These are phyloP conservation scores for Leishmania turanica DNA, from an alignment of 208 protist species.

Conservation along the genomic window DNA sequence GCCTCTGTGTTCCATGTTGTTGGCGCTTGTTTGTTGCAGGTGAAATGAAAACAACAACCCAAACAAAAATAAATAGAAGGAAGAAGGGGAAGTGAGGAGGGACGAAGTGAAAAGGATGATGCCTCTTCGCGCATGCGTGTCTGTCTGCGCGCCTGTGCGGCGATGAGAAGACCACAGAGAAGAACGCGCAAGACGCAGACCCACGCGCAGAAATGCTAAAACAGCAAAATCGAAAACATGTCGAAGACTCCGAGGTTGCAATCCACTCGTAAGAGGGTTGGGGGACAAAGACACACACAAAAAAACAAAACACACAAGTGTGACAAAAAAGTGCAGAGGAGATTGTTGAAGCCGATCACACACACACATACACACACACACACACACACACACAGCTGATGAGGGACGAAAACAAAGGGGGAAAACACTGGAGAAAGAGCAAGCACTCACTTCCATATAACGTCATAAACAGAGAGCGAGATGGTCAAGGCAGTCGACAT, in stretches of 20 bases:
- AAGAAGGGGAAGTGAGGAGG: not conserved
- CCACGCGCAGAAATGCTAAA: not conserved
- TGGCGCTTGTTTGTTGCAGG: not conserved
- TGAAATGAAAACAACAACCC: not conserved
- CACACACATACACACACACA: not conserved
- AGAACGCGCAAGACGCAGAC: too few relatives aligned
- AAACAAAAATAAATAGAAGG: not conserved
- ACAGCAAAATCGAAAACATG: not conserved
- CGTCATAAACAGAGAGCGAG: not conserved
- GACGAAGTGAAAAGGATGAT: not conserved
- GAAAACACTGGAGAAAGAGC: not conserved
- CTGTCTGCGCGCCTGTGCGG: not conserved
- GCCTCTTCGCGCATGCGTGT: not conserved
- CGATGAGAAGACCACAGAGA: not conserved
- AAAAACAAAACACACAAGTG: not conserved
- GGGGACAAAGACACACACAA: not conserved
- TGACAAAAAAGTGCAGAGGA: not conserved
- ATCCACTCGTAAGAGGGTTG: not conserved
- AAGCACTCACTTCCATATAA: not conserved
- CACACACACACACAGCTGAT: not conserved
- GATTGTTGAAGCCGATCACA: not conserved
- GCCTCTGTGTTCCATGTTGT: not conserved
- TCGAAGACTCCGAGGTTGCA: not conserved
- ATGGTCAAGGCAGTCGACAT: not conserved
- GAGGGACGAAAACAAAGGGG: not conserved